Evolutionary conservation across 179 eudicot species (phyloP), one percentile per base, ranked within the genome.

Genomic region (Carnegiea gigantea): DNA sequence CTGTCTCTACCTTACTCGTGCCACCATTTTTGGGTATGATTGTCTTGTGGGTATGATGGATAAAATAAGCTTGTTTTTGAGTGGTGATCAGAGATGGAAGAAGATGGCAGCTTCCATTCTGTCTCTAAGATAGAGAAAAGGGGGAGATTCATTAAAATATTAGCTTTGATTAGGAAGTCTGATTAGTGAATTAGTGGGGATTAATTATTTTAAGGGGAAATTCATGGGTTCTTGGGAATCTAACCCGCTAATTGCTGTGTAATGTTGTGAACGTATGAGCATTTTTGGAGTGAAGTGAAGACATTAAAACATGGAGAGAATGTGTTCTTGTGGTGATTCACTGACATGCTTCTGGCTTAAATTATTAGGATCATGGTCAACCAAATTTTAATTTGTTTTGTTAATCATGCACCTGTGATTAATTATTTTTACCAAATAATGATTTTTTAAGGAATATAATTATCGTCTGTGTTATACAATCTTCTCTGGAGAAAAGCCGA

Each of bases 231-330:
- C 77, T 89, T 51, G 77, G 90, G 92, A 89, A 90, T 82, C 73
- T 59, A 81, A 81, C 62, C 89, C 85, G 90, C 89, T 82, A 83
- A 54, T 23, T 78, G 74, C 77, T 78, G 43, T 82, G 36, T 70
- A 80, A 84, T 85, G 85, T 40, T 40, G 78, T 75, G 43, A 54
- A 73, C 81, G 85, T 89, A 77, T 77, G 82, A 81, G 73, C 76
- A 20, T n/a, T 15, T 85, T 92, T 87, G 93, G 91, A 88, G 77
- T 75, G 81, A 80, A 81, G 81, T 82, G 84, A 82, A 82, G 93
- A 92, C 97, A 92, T 76, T 85, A 78, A 88, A 92, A 92, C 94
- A 92, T 91, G 94, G 88, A 78, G 81, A 86, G 93, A 92, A 89
- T 91, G 91, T 91, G 93, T 89, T 90, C 84, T 80, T 65, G 64